Evolutionary conservation across 331 rosid genomes (phyloP).

Genomic region (Acacia concinna): DNA sequence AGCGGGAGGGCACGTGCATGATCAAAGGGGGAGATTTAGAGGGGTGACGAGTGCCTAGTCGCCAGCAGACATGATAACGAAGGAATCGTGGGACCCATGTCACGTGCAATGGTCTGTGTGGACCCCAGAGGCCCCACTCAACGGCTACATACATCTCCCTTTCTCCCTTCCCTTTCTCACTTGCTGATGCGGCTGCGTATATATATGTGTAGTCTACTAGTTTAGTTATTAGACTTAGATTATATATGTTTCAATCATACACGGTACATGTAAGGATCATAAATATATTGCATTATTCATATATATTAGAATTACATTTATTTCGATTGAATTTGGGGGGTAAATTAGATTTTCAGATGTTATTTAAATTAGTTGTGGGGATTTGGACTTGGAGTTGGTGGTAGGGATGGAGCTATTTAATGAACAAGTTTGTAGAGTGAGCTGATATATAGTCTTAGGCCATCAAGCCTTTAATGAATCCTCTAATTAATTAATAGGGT

Average conservation of each 20-base stretch:
- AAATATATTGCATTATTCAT: not conserved
- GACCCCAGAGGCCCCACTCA: not conserved
- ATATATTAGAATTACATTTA: not conserved
- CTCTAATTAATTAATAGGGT: not conserved
- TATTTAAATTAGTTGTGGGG: not conserved
- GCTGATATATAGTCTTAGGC: not conserved
- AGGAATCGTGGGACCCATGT: conserved; percentile 6
- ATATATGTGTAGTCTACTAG: not conserved
- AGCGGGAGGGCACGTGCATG: not conserved
- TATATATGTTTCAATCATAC: not conserved
- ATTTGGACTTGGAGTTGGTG: not conserved
- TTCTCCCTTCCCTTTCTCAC: not conserved
- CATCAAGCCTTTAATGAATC: too few relatives aligned
- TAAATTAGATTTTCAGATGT: not conserved
- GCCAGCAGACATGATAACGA: not conserved
- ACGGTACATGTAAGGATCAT: not conserved
- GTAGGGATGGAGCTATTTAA: not conserved
- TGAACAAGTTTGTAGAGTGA: not conserved
- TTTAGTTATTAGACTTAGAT: not conserved
- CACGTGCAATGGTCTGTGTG: conserved; percentile 29
- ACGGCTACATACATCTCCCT: conserved; percentile 34
- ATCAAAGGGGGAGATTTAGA: not conserved
- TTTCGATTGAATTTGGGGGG: not conserved
- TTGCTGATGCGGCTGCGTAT: too few relatives aligned
- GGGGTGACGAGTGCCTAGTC: not conserved